These are phyloP conservation scores for Sphagnum contortum DNA, from an alignment of 225 moss, liverwort and hornwort species.

Conservation along the genomic window DNA sequence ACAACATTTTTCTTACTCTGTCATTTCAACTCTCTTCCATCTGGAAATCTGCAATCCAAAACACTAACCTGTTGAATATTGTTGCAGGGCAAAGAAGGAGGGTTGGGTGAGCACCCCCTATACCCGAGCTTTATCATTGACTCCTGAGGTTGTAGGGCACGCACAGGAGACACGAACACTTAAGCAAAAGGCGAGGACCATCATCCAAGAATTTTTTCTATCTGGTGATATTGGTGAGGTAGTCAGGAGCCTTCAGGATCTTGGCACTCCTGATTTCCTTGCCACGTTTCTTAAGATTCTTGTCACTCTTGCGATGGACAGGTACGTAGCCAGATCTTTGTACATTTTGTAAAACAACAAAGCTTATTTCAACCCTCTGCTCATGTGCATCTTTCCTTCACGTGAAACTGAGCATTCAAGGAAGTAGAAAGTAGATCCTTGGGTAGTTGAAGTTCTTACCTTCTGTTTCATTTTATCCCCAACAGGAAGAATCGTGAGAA, in stretches of 20 bases:
- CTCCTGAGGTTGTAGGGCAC: slow-evolving; percentile 41
- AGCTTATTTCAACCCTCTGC: too few species aligned
- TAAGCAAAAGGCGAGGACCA: slow-evolving; percentile 69
- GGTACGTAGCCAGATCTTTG: slow-evolving; percentile 13
- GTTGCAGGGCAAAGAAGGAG: slow-evolving; percentile 51
- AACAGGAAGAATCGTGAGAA: slow-evolving; percentile 87
- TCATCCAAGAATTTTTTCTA: slow-evolving; percentile 93
- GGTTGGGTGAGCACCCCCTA: slow-evolving; percentile 79
- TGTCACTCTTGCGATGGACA: slow-evolving; percentile 86
- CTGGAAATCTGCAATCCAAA: too few species aligned
- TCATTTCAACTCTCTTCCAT: too few species aligned
- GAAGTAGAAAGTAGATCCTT: too few species aligned
- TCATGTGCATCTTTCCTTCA: too few species aligned
- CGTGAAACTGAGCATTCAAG: too few species aligned
- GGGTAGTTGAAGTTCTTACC: too few species aligned
- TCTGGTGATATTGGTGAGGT: slow-evolving; percentile 97
- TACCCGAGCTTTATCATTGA: slow-evolving; percentile 37
- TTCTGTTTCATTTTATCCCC: too few species aligned
- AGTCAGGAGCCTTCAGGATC: slow-evolving; percentile 84
- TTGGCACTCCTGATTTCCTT: slow-evolving; percentile 83
- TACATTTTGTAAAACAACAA: too few species aligned
- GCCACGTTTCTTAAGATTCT: slow-evolving; percentile 72
- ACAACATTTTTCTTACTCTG: too few species aligned
- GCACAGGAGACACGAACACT: slow-evolving; percentile 55
- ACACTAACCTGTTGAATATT: too few species aligned